A percentile compares a stretch with the other conserved stretches of the same genome.
These are phyloP conservation scores for Nyssa sinensis DNA, from an alignment of 148 eudicot genomes.

Conservation along the genomic window DNA sequence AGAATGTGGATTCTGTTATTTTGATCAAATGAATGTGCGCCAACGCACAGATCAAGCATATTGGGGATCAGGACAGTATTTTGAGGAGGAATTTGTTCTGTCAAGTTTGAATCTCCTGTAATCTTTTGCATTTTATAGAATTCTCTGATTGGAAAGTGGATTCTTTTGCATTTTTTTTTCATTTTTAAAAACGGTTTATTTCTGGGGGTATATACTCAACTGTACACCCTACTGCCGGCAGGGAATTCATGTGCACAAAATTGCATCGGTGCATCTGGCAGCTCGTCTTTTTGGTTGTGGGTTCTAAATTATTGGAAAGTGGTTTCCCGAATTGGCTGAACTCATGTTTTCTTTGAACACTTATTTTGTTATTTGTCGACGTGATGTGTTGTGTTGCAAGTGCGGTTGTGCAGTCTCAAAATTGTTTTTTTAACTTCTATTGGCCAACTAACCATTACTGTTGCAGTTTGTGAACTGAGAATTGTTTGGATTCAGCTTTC, in stretches of 20 bases:
- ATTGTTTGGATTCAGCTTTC: no score
- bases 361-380: no score
- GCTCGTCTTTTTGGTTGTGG: background rate
- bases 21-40: background rate
- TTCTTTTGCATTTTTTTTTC: background rate
- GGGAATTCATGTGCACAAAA: slow-evolving; percentile 5
- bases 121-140: background rate
- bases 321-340: slow-evolving; percentile 2
- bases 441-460: no score
- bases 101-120: background rate
- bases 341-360: background rate
- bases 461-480: no score
- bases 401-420: no score
- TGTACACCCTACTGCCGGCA: background rate
- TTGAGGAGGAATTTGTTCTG: background rate
- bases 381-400: no score
- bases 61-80: slow-evolving; percentile 4
- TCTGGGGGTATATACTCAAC: background rate
- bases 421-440: no score
- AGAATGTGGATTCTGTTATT: background rate
- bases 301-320: background rate
- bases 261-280: background rate
- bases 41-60: background rate
- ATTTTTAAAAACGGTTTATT: background rate
- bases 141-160: background rate